These are phyloP conservation scores for Yamadazyma triangularis DNA, from an alignment of 1,139 yeast genomes.

Conservation along the genomic window DNA sequence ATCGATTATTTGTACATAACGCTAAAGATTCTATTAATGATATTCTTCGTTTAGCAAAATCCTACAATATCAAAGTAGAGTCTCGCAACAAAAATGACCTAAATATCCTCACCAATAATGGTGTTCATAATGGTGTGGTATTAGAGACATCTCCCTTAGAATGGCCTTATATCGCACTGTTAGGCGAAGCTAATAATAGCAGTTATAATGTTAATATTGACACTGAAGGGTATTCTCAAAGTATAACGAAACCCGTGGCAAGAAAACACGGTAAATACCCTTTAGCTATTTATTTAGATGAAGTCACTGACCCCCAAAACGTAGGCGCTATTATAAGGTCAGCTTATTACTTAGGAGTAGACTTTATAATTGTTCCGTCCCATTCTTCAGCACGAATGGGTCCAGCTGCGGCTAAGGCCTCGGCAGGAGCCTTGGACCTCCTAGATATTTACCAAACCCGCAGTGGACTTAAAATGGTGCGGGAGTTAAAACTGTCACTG, in stretches of 20 bases:
- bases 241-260: slow-evolving; percentile 14
- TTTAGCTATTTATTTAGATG: slow-evolving; percentile 73
- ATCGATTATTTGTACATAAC: slow-evolving; percentile 47
- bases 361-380: slow-evolving; percentile 68
- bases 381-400: slow-evolving; percentile 71
- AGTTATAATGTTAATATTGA: slow-evolving; percentile 18
- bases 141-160: slow-evolving; percentile 61
- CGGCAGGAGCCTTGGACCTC: slow-evolving; percentile 86
- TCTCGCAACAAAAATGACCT: slow-evolving; percentile 51
- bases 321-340: slow-evolving; percentile 82
- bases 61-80: slow-evolving; percentile 39
- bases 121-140: slow-evolving; percentile 81
- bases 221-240: slow-evolving; percentile 17
- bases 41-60: slow-evolving; percentile 44
- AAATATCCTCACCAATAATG: slow-evolving; percentile 58
- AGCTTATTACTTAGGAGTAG: slow-evolving; percentile 82
- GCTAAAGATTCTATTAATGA: slow-evolving; percentile 27
- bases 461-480: slow-evolving; percentile 61
- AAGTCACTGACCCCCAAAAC: slow-evolving; percentile 86
- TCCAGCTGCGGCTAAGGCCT: slow-evolving; percentile 74
- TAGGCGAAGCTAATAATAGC: slow-evolving; percentile 24
- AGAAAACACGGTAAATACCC: slow-evolving; percentile 40
- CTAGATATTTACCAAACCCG: slow-evolving; percentile 56
- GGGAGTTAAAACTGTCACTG: slow-evolving; percentile 42
- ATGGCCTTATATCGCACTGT: slow-evolving; percentile 34